Base-by-base conservation (phyloP, 805 yeast species). In the Candida caryicola region DNA sequence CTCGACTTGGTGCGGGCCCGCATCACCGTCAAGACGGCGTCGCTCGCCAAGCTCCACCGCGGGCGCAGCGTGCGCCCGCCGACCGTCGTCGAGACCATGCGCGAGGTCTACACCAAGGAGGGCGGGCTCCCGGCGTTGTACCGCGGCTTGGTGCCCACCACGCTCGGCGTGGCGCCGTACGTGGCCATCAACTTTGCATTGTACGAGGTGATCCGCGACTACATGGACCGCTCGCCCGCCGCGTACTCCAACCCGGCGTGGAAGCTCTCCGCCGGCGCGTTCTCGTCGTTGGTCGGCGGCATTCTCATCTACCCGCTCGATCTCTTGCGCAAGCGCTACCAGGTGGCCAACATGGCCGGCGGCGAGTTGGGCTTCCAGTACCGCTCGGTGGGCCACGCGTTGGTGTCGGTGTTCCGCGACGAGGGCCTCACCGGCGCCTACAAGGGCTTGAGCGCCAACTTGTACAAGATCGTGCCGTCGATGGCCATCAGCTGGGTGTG, bases 401-500 rank as follows among this genome's bases (percentile, higher is more conserved):
- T 91, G 23, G 56, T 63, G 3, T 74, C 83, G 4, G 87, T 91
- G 26, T 80, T 83, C 41, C 71, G 63, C 45, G 64, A 71, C 15
- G 98, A 91, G 59, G 97, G 97, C 1, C 66, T 72, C 34, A 65
- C 59, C 31, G 91, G 90, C 1, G 76, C 84, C 27, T 84, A 82
- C 64, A 82, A 77, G 51, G 91, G 91, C 0, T 68, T 83, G 58
- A 72, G 80, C 2, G 93, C 95, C 1, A 88, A 88, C 55, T 69
- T 87, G 57, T 82, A 85, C 70, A 91, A 90, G 57, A 93, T 91
- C 3, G 85, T 88, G 33, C 97, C 98, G 0, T 81, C 93, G 10
- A 91, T 93, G 90, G 98, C 98, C 3, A 88, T 90, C 13, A 87
- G 91, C 43, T 91, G 97, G 96, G 69, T 89, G 50, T 79, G 85